Base-by-base conservation (phyloP, 2,329 filamentous ascomycete genomes). In the Xylaria sp. region DNA sequence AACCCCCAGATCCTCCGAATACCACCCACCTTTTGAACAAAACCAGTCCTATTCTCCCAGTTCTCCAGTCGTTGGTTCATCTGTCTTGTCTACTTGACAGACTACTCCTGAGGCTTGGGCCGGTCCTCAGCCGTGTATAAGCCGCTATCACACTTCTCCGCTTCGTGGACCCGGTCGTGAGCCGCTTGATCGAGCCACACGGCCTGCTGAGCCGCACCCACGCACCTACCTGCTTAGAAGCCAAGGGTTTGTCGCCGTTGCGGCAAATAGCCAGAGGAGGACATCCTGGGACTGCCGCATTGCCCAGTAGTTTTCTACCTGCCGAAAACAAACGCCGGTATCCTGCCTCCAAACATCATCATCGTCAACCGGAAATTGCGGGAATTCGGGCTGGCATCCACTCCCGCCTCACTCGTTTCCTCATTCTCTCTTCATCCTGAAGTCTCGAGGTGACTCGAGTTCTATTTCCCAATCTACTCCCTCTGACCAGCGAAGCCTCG, bases 41-140 rank as follows among this genome's bases (percentile, higher is more conserved):
- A 59, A 16, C 56, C 23, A 46, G 44, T 46, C 48, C 51, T 54
- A 8, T 55, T 9, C 34, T 53, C n/a, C 50, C 13, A 13, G 47
- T 55, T 9, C 48, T 60, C 23, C 18, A 16, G 58, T 58, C 60
- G 4, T 51, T 60, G 54, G 58, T 60, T 63, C 50, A 19, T 18
- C 52, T 44, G 57, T 42, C 37, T 9, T 49, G 18, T 50, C 44
- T 13, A 18, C 18, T 19, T 49, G 46, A 51, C 46, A 34, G 49
- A 44, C 16, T 39, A 13, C 50, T n/a, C 7, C 49, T 30, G 18
- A 52, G 54, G 46, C 49, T 57, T 55, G 51, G 23, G 18, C 19
- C 51, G 49, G 42, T 50, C 19, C n/a, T 34, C 53, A 60, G 47
- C 47, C 47, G 42, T 23, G 11, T 50, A 49, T 39, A 37, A 56